phyloP scores from a whole-genome alignment of 202 grass and related monocot genomes.

The Bolboschoenoplectus hybrid region DNA sequence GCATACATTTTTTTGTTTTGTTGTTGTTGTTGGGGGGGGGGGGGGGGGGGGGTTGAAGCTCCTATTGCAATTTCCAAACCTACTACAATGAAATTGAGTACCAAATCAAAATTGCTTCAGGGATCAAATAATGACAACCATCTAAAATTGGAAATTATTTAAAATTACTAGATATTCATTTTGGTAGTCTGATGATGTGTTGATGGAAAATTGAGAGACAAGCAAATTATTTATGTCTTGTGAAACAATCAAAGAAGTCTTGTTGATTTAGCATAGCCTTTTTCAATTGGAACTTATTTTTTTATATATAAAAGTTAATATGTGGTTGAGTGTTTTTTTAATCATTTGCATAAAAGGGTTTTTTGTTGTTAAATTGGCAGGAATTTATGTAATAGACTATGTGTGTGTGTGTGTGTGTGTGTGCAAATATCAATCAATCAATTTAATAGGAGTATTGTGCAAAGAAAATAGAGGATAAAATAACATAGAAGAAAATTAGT shows the following conservation, averaged over 20 bases:
- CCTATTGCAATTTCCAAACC: background rate
- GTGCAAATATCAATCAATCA: too few species aligned
- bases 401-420: too few species aligned
- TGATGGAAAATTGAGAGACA: background rate
- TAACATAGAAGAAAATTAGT: too few species aligned
- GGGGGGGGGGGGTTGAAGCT: background rate
- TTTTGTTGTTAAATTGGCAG: too few species aligned
- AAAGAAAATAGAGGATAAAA: too few species aligned
- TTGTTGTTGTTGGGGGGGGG: too few species aligned
- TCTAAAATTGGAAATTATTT: background rate
- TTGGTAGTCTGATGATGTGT: background rate
- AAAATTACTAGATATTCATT: background rate
- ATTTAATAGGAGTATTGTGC: too few species aligned
- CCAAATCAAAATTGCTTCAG: background rate
- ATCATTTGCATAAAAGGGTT: too few species aligned
- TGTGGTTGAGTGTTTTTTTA: background rate
- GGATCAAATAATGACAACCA: background rate
- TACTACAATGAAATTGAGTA: background rate
- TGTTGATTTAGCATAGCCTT: background rate
- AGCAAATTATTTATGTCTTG: background rate
- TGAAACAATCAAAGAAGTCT: background rate
- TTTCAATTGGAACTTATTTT: background rate
- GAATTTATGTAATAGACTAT: too few species aligned
- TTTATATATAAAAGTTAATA: background rate
- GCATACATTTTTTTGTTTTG: too few species aligned